Percentiles rank a stretch among this genome's conserved stretches.
Conservation (phyloP, 139 green algal genomes). For the Chlorella sp. region DNA sequence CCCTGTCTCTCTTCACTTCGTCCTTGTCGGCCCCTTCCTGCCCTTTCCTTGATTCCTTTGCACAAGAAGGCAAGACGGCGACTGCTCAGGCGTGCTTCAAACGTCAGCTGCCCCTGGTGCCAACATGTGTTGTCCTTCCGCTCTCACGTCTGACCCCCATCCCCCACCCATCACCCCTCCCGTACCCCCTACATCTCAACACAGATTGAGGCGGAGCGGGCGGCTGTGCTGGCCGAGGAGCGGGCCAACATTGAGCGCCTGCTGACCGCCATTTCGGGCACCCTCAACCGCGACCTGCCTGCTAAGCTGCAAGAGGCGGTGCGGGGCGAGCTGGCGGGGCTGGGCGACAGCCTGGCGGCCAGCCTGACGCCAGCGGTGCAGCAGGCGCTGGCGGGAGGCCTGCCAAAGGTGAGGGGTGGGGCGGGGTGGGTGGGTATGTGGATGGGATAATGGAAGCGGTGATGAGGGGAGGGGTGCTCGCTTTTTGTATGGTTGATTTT, state of each 20-base stretch:
- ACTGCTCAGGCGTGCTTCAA: too few species aligned
- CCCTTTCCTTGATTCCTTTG: too few species aligned
- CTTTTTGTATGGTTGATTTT: too few species aligned
- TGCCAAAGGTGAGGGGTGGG: constrained; percentile 31
- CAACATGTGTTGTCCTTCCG: neutral
- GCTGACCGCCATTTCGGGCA: constrained; percentile 46
- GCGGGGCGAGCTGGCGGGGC: constrained; percentile 32
- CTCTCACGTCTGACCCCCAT: neutral
- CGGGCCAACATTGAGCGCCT: constrained; percentile 50
- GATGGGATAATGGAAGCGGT: too few species aligned
- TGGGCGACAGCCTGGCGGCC: constrained; percentile 19
- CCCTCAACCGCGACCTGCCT: constrained; percentile 62
- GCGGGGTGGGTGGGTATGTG: neutral
- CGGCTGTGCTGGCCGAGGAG: constrained; percentile 52
- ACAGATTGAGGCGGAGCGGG: constrained; percentile 48
- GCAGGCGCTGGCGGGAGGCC: constrained; percentile 24
- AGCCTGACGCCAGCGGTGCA: constrained; percentile 31
- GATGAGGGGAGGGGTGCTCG: too few species aligned
- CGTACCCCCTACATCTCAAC: neutral
- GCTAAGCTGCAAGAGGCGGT: constrained; percentile 41
- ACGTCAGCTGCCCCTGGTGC: neutral
- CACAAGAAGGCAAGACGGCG: too few species aligned
- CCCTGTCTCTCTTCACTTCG: neutral
- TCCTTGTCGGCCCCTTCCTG: neutral
- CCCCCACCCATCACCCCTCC: neutral